Evolutionary conservation across 129 eudicot genomes (phyloP), one percentile per base, ranked within the genome.

Genomic region (Glebionis coronaria): DNA sequence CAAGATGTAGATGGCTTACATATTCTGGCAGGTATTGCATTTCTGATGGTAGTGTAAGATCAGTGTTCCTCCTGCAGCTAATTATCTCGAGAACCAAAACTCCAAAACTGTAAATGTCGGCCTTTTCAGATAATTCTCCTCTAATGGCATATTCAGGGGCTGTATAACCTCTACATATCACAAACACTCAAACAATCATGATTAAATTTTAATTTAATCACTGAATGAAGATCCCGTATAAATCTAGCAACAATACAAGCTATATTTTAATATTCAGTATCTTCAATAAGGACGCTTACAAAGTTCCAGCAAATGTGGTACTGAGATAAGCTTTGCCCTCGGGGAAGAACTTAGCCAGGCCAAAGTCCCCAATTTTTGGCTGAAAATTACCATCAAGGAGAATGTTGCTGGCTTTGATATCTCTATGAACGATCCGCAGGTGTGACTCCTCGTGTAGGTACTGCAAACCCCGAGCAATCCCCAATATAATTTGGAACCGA

Each of bases 21-120:
- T 88, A 88, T 82, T 88, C 91, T 0, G 95, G 95, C 28, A 84
- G 91, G 61, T 88, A 88, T 46, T 88, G 95, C 88, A 53, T 88
- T 56, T 88, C 91, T 56, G 88, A 82, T 63, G 85, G 80, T 72
- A 88, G 66, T 23, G 76, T 61, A 45, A 88, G 84, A 77, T 88
- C 88, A 1, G 91, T 88, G 61, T 88, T 88, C 57, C 69, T 82
- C 75, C 95, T 73, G 71, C 88, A 75, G 68, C 81, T 80, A 49
- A 88, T 80, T 9, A 88, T 84, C 67, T 88, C 95, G 15, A 82
- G 91, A 31, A 82, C 88, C 62, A 88, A 54, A 76, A 88, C 95
- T 69, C 95, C 95, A 44, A 84, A 88, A 73, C 95, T 88, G 56
- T 88, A 82, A 44, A 88, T 84, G 53, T 88, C 91, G 13, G 85